Conservation (phyloP, 1,284 basidiomycete genomes). For the Thelephora terrestris region DNA sequence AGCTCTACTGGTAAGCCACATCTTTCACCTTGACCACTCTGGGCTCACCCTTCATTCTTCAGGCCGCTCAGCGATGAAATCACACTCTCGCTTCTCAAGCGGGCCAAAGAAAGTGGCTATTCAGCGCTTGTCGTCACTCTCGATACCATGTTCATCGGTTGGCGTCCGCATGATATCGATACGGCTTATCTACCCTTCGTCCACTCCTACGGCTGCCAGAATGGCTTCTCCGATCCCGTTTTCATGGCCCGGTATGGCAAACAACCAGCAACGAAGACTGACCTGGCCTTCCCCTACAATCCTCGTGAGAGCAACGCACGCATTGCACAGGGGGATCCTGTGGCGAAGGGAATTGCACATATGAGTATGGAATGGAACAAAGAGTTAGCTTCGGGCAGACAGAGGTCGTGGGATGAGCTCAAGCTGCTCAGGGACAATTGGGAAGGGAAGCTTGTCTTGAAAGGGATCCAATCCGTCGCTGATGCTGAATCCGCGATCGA, state of each 20-base stretch:
- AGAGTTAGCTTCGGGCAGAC: slow-evolving; percentile 48
- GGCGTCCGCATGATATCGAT: slow-evolving; percentile 58
- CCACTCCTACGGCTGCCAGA: slow-evolving; percentile 48
- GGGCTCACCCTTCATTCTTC: not conserved
- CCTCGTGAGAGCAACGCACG: slow-evolving; percentile 30
- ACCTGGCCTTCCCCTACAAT: slow-evolving; percentile 51
- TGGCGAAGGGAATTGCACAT: slow-evolving; percentile 26
- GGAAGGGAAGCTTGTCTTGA: slow-evolving; percentile 61
- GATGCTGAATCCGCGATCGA: slow-evolving; percentile 65
- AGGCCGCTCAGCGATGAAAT: slow-evolving; percentile 54
- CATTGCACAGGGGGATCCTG: slow-evolving; percentile 35
- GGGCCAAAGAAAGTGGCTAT: slow-evolving; percentile 58
- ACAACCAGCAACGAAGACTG: slow-evolving; percentile 28
- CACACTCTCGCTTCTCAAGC: slow-evolving; percentile 50
- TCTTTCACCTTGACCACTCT: not conserved
- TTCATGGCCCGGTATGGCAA: slow-evolving; percentile 48
- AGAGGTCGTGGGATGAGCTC: slow-evolving; percentile 55
- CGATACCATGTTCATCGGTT: slow-evolving; percentile 57
- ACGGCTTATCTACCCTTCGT: slow-evolving; percentile 50
- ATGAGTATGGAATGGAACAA: slow-evolving; percentile 46
- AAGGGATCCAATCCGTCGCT: slow-evolving; percentile 48
- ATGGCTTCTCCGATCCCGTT: slow-evolving; percentile 58
- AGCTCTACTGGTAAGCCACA: slow-evolving; percentile 58
- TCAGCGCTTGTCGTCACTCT: slow-evolving; percentile 60
- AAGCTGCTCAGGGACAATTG: slow-evolving; percentile 53